Base-by-base conservation (phyloP, 371 early-diverging fungal genomes). In the Mucor lusitanicus region DNA sequence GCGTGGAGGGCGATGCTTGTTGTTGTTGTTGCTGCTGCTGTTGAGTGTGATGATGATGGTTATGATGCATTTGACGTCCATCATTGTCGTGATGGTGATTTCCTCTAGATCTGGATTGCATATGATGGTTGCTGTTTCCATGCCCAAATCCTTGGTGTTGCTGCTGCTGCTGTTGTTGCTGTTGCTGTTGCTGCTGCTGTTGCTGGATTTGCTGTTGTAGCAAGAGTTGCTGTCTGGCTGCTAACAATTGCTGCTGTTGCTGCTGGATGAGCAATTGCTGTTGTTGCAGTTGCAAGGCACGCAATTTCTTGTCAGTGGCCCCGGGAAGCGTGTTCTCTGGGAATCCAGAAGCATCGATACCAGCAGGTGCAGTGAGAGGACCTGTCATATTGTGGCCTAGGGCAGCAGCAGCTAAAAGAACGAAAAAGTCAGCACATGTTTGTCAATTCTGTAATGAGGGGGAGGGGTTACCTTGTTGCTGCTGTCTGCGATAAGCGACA, bases 141-240 rank as follows among this genome's bases (percentile, higher is more conserved):
- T 60, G 39, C 5, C 55, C 55, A 30, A 28, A 39, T 17, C 27
- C 27, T 61, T 30, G 67, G 19, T 69, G 65, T 53, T 71, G 70
- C 17, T 71, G 68, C 37, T 30, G 30, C 30, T 30, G 30, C 30
- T 30, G 30, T 6, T 30, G 30, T 6, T 30, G 30, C 30, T 30
- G 30, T 6, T 30, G 30, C 27, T 75, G 69, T 15, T 64, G 67
- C 21, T 75, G 71, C 40, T 70, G 74, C 8, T 78, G 75, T 17
- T 79, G 78, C 27, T 83, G 84, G 59, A 80, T 78, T 56, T 88
- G 85, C 57, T 86, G 87, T 35, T 85, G 87, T 33, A 84, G 66
- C 61, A 83, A 69, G 21, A 85, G 69, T 61, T 85, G 85, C 57
- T 81, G 86, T 53, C 77, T 70, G 55, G 82, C 77, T 59, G 80